A percentile compares a stretch with the other conserved stretches of the same genome.
Evolutionary conservation across 768 basidiomycete species (phyloP).

Genomic region (Tricholoma bakamatsutake): DNA sequence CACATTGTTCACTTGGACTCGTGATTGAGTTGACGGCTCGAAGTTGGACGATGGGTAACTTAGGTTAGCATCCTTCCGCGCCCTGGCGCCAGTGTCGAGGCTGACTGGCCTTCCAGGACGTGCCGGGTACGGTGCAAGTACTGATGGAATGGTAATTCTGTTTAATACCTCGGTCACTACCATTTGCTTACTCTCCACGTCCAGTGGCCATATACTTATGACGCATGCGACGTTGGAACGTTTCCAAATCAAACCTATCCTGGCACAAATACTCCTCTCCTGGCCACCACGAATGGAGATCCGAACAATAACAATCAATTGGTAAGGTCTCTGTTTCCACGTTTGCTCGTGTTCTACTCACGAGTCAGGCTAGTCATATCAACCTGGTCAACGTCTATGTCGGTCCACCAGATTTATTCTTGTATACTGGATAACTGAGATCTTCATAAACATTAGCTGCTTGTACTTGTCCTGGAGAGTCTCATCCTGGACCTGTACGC

Average conservation of each 20-base stretch:
- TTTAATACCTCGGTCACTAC: not conserved
- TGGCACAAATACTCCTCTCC: conserved; percentile 42
- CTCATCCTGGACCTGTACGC: conserved; percentile 35
- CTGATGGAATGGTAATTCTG: conserved; percentile 56
- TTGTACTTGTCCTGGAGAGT: conserved; percentile 38
- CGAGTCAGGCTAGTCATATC: conserved; percentile 42
- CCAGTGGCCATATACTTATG: conserved; percentile 66
- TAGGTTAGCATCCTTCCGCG: conserved; percentile 28
- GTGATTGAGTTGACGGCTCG: not conserved
- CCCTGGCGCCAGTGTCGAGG: conserved; percentile 24
- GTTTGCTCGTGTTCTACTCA: not conserved
- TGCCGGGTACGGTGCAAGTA: conserved; percentile 65
- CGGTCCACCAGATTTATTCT: conserved; percentile 2
- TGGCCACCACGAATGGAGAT: conserved; percentile 39
- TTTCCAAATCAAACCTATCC: conserved; percentile 71
- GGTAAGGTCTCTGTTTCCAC: conserved; percentile 17
- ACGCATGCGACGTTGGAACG: conserved; percentile 77
- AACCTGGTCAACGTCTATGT: conserved; percentile 55
- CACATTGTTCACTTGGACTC: not conserved
- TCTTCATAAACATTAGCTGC: conserved; percentile 18
- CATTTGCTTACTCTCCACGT: not conserved
- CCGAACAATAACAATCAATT: conserved; percentile 34
- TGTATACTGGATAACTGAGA: not conserved
- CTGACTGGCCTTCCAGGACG: conserved; percentile 36
- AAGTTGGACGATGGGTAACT: conserved; percentile 44